A percentile compares a stretch with the other conserved stretches of the same genome.
These are phyloP conservation scores for Prosopis cineraria DNA, from an alignment of 306 rosid genomes.

Conservation along the genomic window DNA sequence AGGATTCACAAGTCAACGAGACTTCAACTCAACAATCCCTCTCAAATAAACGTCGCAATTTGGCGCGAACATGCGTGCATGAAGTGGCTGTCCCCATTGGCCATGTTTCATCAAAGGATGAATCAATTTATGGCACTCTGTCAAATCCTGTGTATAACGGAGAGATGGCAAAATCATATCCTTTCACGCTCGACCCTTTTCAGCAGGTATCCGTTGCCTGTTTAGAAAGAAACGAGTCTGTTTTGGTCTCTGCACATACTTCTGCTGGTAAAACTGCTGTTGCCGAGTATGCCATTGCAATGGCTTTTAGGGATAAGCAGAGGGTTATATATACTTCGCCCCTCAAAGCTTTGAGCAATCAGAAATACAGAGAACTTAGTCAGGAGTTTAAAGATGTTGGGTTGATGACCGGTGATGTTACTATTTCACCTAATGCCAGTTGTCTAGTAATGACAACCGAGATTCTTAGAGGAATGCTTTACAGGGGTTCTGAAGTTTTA, in stretches of 20 bases:
- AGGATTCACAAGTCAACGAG: slow-evolving; percentile 2
- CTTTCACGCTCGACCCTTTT: slow-evolving; percentile 85
- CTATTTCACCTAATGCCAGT: slow-evolving; percentile 82
- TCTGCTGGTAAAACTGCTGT: slow-evolving; percentile 97
- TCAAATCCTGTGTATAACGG: slow-evolving; percentile 69
- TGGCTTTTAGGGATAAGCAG: slow-evolving; percentile 88
- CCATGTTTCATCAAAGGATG: slow-evolving; percentile 57
- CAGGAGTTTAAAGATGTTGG: slow-evolving; percentile 89
- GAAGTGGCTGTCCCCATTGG: slow-evolving; percentile 90
- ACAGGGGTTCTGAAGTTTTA: slow-evolving; percentile 86
- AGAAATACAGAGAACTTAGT: slow-evolving; percentile 84
- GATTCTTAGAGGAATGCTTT: slow-evolving; percentile 92
- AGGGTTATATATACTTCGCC: slow-evolving; percentile 94
- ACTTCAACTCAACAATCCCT: slow-evolving; percentile 30
- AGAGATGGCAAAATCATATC: slow-evolving; percentile 64
- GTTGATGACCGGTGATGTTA: slow-evolving; percentile 95
- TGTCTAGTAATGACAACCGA: slow-evolving; percentile 94
- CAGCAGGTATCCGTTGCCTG: slow-evolving; percentile 87
- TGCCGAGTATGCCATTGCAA: slow-evolving; percentile 95
- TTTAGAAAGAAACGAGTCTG: slow-evolving; percentile 85
- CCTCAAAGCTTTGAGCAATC: slow-evolving; percentile 87
- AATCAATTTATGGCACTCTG: slow-evolving; percentile 70
- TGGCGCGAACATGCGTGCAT: slow-evolving; percentile 77
- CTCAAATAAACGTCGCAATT: slow-evolving; percentile 44
- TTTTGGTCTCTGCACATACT: slow-evolving; percentile 94